These are phyloP conservation scores for Cryptococcus sp. DNA, from an alignment of 1,284 basidiomycete genomes.

Conservation along the genomic window DNA sequence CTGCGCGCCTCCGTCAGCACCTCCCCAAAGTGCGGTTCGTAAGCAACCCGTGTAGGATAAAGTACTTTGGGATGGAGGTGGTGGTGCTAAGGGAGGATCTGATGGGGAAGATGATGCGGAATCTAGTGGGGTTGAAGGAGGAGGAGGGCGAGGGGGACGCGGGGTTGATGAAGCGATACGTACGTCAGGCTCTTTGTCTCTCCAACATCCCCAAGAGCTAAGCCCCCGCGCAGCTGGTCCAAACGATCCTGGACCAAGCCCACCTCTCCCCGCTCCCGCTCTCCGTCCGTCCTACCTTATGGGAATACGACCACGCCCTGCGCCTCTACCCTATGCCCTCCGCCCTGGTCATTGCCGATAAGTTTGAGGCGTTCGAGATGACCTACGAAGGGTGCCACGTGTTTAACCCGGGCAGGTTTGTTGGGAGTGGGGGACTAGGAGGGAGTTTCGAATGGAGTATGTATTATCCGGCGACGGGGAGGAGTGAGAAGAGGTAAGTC, in stretches of 20 bases:
- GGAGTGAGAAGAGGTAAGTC: slow-evolving; percentile 47
- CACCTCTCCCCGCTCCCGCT: slow-evolving; percentile 83
- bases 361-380: slow-evolving; percentile 91
- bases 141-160: slow-evolving; percentile 67
- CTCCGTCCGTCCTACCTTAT: slow-evolving; percentile 78
- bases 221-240: slow-evolving; percentile 65
- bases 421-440: slow-evolving; percentile 50
- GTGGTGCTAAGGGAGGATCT: slow-evolving; percentile 90
- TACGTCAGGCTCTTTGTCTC: slow-evolving; percentile 49
- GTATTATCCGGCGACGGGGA: slow-evolving; percentile 63
- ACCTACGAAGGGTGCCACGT: slow-evolving; percentile 99
- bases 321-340: slow-evolving; percentile 94
- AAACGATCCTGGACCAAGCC: slow-evolving; percentile 86
- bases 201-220: not conserved
- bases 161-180: slow-evolving; percentile 75
- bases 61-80: slow-evolving; percentile 94
- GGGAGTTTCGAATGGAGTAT: slow-evolving; percentile 76
- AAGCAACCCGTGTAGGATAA: slow-evolving; percentile 89
- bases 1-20: slow-evolving; percentile 63
- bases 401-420: slow-evolving; percentile 91
- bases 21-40: slow-evolving; percentile 77
- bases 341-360: slow-evolving; percentile 90
- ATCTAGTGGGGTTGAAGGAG: slow-evolving; percentile 79
- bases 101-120: slow-evolving; percentile 91
- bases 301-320: slow-evolving; percentile 89